A percentile compares a stretch with the other conserved stretches of the same genome.
These are phyloP conservation scores for Cladosporium oxysporum DNA, from an alignment of 2,329 filamentous ascomycete genomes.

Conservation along the genomic window DNA sequence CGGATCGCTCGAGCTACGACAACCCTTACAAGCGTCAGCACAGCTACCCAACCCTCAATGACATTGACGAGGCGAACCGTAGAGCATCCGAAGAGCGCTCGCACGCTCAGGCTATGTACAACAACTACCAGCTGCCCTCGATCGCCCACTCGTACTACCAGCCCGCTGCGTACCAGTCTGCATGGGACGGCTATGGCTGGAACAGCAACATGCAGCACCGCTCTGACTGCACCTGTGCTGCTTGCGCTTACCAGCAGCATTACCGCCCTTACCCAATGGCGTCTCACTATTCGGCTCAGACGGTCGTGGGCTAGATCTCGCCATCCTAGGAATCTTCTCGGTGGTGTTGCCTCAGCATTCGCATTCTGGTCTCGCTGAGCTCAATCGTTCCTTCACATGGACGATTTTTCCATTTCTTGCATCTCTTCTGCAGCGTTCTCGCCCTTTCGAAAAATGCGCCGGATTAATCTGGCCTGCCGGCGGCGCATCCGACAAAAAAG, in stretches of 20 bases:
- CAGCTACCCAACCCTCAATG: constrained; percentile 36
- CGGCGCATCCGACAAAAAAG: constrained; percentile 1
- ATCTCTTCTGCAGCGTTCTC: constrained; percentile 16
- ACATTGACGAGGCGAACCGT: constrained; percentile 37
- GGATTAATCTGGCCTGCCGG: not conserved
- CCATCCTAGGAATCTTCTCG: not conserved
- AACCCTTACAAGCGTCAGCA: constrained; percentile 38
- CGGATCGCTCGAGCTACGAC: constrained; percentile 33
- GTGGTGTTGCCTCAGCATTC: not conserved
- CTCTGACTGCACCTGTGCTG: constrained; percentile 39
- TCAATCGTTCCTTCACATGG: not conserved
- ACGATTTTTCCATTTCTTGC: not conserved
- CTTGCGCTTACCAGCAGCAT: constrained; percentile 38
- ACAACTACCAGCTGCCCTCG: constrained; percentile 31
- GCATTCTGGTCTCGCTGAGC: not conserved
- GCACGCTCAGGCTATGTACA: constrained; percentile 31
- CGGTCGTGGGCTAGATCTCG: constrained; percentile 38
- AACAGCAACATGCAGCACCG: constrained; percentile 34
- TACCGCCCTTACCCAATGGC: constrained; percentile 38
- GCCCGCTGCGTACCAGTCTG: constrained; percentile 31
- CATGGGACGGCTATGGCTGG: constrained; percentile 31
- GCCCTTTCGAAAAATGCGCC: constrained; percentile 3
- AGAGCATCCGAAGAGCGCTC: constrained; percentile 36
- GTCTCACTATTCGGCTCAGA: constrained; percentile 37
- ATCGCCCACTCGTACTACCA: constrained; percentile 33